phyloP scores from a whole-genome alignment of 345 rosid species.

The Lagerstroemia speciosa region DNA sequence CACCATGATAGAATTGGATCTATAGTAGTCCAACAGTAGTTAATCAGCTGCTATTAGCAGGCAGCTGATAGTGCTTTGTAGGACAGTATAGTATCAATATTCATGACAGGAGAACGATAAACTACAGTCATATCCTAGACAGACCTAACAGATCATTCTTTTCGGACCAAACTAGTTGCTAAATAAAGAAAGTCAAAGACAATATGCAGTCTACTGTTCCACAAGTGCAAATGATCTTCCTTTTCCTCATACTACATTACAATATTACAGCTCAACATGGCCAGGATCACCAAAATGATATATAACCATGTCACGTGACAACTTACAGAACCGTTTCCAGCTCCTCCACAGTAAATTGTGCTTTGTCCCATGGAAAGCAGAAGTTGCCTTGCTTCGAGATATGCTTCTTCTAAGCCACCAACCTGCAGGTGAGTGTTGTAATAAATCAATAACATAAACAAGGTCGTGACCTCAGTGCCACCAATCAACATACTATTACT shows the following conservation, averaged over 20 bases:
- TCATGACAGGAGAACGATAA: neutral
- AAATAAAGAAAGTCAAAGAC: neutral
- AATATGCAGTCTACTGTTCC: neutral
- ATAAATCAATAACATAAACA: neutral
- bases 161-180: neutral
- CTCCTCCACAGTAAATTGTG: slow-evolving; percentile 77
- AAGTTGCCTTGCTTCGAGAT: slow-evolving; percentile 55
- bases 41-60: neutral
- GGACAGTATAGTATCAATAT: neutral
- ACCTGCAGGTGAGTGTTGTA: slow-evolving; percentile 41
- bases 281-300: neutral
- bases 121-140: neutral
- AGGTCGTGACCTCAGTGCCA: neutral
- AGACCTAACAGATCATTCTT: neutral
- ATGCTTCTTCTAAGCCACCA: slow-evolving; percentile 80
- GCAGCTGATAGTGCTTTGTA: neutral
- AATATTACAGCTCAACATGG: neutral
- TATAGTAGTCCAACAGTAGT: neutral
- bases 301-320: neutral
- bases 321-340: slow-evolving; percentile 94
- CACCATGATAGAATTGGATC: neutral
- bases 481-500: neutral
- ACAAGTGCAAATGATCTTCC: neutral
- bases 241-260: neutral
- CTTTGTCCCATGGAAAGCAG: slow-evolving; percentile 75